Evolutionary conservation across 129 eudicot genomes (phyloP), one percentile per base, ranked within the genome.

Genomic region (Apium graveolens): DNA sequence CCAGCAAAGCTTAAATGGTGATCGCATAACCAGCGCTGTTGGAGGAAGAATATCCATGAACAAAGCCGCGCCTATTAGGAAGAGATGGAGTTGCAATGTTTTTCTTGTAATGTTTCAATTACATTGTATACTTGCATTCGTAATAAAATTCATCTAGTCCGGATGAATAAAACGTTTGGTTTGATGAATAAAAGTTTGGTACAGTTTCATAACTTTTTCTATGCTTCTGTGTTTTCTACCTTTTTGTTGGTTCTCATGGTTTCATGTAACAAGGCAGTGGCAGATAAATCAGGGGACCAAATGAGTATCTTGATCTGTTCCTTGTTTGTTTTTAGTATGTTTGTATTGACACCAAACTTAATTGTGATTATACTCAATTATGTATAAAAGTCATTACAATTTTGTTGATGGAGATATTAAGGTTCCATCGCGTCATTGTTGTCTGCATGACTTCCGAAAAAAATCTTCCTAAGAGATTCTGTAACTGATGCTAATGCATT

Each of bases 1-100:
- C 96, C 96, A 14, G 82, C 82, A 48, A 91, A 86, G 80, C 87
- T 91, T 20, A 85, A 83, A 76, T 91, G 96, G 96, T 91, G 79
- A 91, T 20, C 31, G 29, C 26, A 16, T 26, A 2, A 20, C 5
- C 12, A 4, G 66, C 3, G 32, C 16, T n/a, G 32, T 57, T 8
- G 32, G 10, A 2, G 32, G 14, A 10, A 26, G 5, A 9, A 8
- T 10, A 57, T n/a, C 16, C 0, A 10, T n/a, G 12, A 55, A 57
- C 8, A 57, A 57, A 10, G 66, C 66, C 11, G 66, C 1, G 5
- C 5, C n/a, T 57, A 26, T n/a, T 11, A 57, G 66, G 32, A 57
- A 57, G 32, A 57, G 66, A 57, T 57, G 16, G 5, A n/a, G 66
- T 57, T n/a, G 66, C 24, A 55, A 9, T 55, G 2, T 24, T 24